Evolutionary conservation across 768 basidiomycete genomes (phyloP), one percentile per base, ranked within the genome.

Genomic region (Lactarius indigo): DNA sequence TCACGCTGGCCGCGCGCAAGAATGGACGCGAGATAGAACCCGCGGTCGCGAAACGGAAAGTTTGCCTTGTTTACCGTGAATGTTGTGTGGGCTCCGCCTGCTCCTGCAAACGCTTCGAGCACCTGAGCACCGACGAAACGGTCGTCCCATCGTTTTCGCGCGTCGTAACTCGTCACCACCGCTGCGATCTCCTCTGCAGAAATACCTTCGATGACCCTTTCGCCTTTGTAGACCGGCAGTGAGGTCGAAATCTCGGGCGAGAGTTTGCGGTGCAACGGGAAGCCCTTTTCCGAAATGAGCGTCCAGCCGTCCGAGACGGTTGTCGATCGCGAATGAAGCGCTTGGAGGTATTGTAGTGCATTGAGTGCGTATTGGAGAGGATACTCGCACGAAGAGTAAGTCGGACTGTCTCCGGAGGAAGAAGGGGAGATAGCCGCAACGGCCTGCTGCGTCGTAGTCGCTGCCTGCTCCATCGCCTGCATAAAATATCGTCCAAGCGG

Each of bases 141-240:
- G 61, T 94, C 90, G 73, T 97, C 95, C 95, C 95, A 97, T 31
- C 83, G 82, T 74, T 86, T 88, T 67, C 92, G 83, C 64, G 88
- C 89, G 59, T 87, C 84, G 47, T 84, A 83, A 68, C 88, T 88
- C 9, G 82, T 82, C 20, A 97, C 81, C 26, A 91, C 83, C 1
- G 88, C 82, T 0, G 86, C 88, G 41, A 98, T 81, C 75, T 99
- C 96, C 73, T 97, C 96, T 1, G 95, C 95, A 1, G 94, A 91
- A 13, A 96, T 85, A 4, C 95, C 94, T 74, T 98, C 92, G 59
- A 98, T 89, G 67, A 98, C 93, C 77, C 92, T 92, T 73, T 90
- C 87, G 0, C 92, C 94, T 71, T 88, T 89, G 75, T 94, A 89
- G 3, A 98, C 86, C 0, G 94, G 93, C 37, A 95, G 86, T 61